Evolutionary conservation across 169 alveolate species (phyloP).

Genomic region (Prorocentrum cordatum): DNA sequence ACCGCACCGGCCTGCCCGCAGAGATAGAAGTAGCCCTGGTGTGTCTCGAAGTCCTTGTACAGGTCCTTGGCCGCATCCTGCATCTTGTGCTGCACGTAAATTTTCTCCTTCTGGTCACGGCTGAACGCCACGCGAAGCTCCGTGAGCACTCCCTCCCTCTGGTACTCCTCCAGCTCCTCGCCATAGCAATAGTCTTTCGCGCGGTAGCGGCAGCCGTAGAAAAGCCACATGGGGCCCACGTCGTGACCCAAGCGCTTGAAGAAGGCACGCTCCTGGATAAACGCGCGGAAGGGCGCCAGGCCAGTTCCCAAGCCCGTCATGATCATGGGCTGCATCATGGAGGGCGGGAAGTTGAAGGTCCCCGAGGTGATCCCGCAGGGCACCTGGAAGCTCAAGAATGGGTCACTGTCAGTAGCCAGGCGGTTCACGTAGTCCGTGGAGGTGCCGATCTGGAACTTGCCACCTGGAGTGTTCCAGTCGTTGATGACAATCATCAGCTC

Average conservation of each 20-base stretch:
- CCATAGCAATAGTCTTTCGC: slow-evolving; percentile 74
- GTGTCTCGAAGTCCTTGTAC: slow-evolving; percentile 38
- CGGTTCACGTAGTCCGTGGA: slow-evolving; percentile 3
- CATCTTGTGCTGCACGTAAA: slow-evolving; percentile 76
- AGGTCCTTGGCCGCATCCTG: slow-evolving; percentile 30
- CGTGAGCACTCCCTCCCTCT: slow-evolving; percentile 72
- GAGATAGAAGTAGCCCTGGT: slow-evolving; percentile 71
- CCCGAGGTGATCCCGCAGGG: slow-evolving; percentile 10
- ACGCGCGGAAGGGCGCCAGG: slow-evolving; percentile 77
- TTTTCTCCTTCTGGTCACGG: slow-evolving; percentile 76
- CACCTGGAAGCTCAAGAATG: background rate
- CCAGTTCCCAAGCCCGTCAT: slow-evolving; percentile 79
- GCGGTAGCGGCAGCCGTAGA: slow-evolving; percentile 75
- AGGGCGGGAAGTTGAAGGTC: slow-evolving; percentile 74
- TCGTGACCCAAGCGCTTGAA: slow-evolving; percentile 65
- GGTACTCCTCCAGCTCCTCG: slow-evolving; percentile 74
- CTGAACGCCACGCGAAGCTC: slow-evolving; percentile 75
- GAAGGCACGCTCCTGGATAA: slow-evolving; percentile 73
- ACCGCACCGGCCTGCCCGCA: slow-evolving; percentile 72
- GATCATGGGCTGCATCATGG: slow-evolving; percentile 72
- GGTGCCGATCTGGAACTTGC: background rate
- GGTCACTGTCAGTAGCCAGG: slow-evolving; percentile 2
- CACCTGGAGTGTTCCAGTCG: slow-evolving; percentile 10
- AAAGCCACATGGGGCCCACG: slow-evolving; percentile 73
- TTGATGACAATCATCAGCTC: slow-evolving; percentile 3